Base-by-base conservation (phyloP, 495 filamentous ascomycete genomes). In the Aspergillus biplanus region DNA sequence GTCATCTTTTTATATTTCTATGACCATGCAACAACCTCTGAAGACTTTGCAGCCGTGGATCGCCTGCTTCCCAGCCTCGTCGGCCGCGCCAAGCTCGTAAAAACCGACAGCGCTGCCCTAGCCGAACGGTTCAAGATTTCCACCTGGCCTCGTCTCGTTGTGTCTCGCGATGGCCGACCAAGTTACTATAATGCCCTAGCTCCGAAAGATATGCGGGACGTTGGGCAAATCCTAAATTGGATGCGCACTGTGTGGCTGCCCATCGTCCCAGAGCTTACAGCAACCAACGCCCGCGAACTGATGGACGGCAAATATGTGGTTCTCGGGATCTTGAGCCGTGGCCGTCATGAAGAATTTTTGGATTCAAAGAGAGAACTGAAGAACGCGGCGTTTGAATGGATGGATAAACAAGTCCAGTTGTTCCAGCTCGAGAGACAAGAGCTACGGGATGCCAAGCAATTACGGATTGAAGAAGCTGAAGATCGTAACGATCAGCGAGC, bases 1-100 rank as follows among this genome's bases (percentile, higher is more conserved):
- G 95, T 99, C 63, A 88, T 97, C 49, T 99, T 99, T 72, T 74
- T 97, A 67, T 99, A 97, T 77, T 93, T 98, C 74, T 98, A 96
- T 75, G 96, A 99, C 70, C 87, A 95, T 60, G 95, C 95, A 33
- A 97, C 95, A 3, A 93, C 92, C 0, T 85, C 78, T 58, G 95
- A 99, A 74, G 95, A 99, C 76, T 97, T 98, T 71, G 79, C 80
- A 65, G 93, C 93, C 18, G 77, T 99, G 60, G 93, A 98, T 48
- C 88, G 93, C 18, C 74, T 98, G 32, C 90, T 90, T 7, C 81
- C 97, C 33, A 90, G 86, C 68, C 83, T 98, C 42, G 90, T 98
- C 61, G 96, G 96, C 16, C 93, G 92, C 69, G 96, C 92, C 32
- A 92, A 90, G 68, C 80, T 99, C 31, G 92, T 97, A 60, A 97